A percentile compares a stretch with the other conserved stretches of the same genome.
Evolutionary conservation across 345 rosid species (phyloP).

Genomic region (Anacardium occidentale): DNA sequence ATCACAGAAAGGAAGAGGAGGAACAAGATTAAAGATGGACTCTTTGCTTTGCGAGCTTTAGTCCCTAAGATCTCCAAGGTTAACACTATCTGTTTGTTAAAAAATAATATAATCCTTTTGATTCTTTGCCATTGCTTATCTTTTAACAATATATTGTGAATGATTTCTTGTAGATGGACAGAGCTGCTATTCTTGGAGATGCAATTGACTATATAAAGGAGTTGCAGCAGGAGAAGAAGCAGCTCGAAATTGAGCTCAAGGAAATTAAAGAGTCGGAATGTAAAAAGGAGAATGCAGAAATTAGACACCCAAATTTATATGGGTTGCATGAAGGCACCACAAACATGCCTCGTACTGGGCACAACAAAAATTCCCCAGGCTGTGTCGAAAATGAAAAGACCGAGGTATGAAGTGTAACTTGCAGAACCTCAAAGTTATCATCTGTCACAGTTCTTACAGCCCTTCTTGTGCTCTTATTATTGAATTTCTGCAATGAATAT

Average conservation of each 20-base stretch:
- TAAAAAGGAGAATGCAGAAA: slow-evolving; percentile 22
- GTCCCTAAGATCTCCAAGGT: slow-evolving; percentile 93
- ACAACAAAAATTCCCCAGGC: slow-evolving; percentile 21
- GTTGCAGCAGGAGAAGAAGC: slow-evolving; percentile 46
- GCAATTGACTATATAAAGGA: slow-evolving; percentile 70
- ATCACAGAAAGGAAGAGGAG: slow-evolving; percentile 78
- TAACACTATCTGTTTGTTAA: slow-evolving; percentile 11
- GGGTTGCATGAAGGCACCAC: slow-evolving; percentile 9
- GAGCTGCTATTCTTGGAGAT: slow-evolving; percentile 59
- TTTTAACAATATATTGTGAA: slow-evolving; percentile 5
- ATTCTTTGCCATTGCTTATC: slow-evolving; percentile 6
- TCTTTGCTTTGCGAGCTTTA: slow-evolving; percentile 53
- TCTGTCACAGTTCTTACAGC: neutral
- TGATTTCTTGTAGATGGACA: slow-evolving; percentile 63
- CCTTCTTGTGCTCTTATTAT: neutral
- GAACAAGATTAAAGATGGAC: slow-evolving; percentile 49
- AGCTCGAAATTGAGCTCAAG: slow-evolving; percentile 58
- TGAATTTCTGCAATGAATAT: slow-evolving; percentile 1
- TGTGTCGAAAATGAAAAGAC: slow-evolving; percentile 2
- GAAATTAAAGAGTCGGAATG: slow-evolving; percentile 44
- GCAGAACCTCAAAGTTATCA: slow-evolving; percentile 7
- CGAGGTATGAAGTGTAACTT: slow-evolving; percentile 30
- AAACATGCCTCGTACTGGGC: slow-evolving; percentile 12
- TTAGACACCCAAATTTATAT: slow-evolving; percentile 21
- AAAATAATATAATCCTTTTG: neutral